These are phyloP conservation scores for Camillea tinctor DNA, from an alignment of 2,329 filamentous ascomycete species.

Conservation along the genomic window DNA sequence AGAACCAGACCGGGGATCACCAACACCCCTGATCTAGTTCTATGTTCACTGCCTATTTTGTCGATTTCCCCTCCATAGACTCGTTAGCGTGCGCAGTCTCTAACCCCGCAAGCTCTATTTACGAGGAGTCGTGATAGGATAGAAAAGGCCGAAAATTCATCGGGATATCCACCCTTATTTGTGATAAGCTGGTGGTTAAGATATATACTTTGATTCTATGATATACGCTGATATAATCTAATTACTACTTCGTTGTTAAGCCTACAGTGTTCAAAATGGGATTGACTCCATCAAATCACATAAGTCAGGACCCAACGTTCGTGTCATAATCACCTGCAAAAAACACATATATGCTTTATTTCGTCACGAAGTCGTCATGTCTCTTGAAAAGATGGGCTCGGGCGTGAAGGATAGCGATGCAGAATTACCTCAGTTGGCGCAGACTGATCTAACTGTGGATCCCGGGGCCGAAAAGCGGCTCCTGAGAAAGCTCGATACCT, in stretches of 20 bases:
- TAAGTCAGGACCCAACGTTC: neutral
- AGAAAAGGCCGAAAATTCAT: constrained; percentile 1
- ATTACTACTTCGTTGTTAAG: neutral
- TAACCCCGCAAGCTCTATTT: neutral
- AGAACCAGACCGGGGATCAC: neutral
- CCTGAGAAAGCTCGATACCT: constrained; percentile 14
- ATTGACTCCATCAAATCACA: neutral
- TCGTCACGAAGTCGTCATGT: neutral
- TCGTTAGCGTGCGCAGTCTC: neutral
- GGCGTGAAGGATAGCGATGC: constrained; percentile 3
- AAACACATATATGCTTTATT: neutral
- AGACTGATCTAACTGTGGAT: constrained; percentile 7
- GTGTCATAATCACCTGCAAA: neutral
- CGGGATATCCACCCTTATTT: neutral
- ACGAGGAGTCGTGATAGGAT: neutral
- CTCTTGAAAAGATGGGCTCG: constrained; percentile 4
- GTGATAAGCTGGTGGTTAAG: neutral
- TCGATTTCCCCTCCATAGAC: neutral
- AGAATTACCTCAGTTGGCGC: constrained; percentile 1
- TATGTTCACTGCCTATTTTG: neutral
- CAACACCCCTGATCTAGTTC: neutral
- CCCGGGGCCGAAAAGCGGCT: constrained; percentile 8
- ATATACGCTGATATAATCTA: neutral
- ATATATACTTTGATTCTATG: neutral
- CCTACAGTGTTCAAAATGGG: neutral